Evolutionary conservation across 495 filamentous ascomycete genomes (phyloP), one percentile per base, ranked within the genome.

Genomic region (Aspergillus incahuasiensis): DNA sequence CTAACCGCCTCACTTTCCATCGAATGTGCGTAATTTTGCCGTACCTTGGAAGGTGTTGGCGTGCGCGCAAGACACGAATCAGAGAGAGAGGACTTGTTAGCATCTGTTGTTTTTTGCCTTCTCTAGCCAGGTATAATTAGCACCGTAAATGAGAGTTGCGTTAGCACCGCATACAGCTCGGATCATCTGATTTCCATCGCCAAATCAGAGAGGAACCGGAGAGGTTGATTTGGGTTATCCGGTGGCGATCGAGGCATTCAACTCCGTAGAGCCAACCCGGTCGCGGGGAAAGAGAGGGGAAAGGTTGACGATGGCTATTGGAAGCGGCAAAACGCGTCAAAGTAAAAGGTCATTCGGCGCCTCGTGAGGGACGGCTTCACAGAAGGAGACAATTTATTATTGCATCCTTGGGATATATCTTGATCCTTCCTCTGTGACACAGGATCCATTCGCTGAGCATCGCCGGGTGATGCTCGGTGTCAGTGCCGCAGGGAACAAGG

Each of bases 131-230:
- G 22, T 43, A 48, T 54, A 44, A 54, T 54, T 58, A 58, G 51
- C 44, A 58, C 47, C 13, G 45, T 44, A 44, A 38, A 48, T 48
- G 18, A 16, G 18, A 47, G 54, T 47, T 66, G 68, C 68, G 68
- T 69, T 70, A 70, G 62, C 56, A 66, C 63, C 68, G 68, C 70
- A 73, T 60, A 53, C 41, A 48, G 40, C 48, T 61, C 44, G 59
- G 57, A 67, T 73, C 70, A 73, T 62, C 67, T 73, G 70, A 73
- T 68, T 55, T 34, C 32, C 44, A 40, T 43, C 49, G 48, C 50
- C 63, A 55, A 65, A 65, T 65, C 59, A 58, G 49, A 65, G 34
- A 35, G 40, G 54, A 40, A 28, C 34, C 40, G 5, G 49, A 34
- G 25, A 48, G 59, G 53, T 38, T 58, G 45, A 42, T 42, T 40